Evolutionary conservation across 2,329 filamentous ascomycete genomes (phyloP).

Genomic region (Arthrobotrys megalospora): DNA sequence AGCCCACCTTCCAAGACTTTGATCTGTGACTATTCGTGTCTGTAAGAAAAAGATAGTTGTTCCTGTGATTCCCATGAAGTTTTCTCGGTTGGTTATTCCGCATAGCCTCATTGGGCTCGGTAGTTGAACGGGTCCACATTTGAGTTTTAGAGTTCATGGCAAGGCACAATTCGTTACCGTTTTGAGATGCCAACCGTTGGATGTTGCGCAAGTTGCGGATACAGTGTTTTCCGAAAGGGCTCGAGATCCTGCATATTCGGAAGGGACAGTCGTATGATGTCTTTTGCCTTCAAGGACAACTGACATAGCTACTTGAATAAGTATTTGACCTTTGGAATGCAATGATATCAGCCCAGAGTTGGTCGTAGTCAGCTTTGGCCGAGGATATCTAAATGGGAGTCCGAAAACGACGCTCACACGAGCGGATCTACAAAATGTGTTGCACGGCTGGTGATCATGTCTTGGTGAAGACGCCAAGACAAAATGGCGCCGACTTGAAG

Average conservation of each 20-base stretch:
- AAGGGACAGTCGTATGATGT: background rate
- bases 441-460: slow-evolving; percentile 16
- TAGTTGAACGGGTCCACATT: slow-evolving; percentile 14
- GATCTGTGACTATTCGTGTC: slow-evolving; percentile 8
- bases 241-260: background rate
- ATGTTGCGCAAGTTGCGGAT: slow-evolving; percentile 1
- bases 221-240: background rate
- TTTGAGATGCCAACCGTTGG: no score
- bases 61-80: background rate
- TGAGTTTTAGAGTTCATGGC: background rate
- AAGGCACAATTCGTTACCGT: background rate
- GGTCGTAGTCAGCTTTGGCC: background rate
- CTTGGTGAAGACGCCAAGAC: slow-evolving; percentile 12
- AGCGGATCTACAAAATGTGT: background rate
- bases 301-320: background rate
- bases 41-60: background rate
- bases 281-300: slow-evolving; percentile 2
- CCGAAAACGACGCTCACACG: slow-evolving; percentile 18
- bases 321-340: background rate
- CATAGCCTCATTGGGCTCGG: slow-evolving; percentile 8
- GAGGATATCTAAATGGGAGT: background rate
- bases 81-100: background rate
- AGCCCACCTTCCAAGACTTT: slow-evolving; percentile 28
- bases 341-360: slow-evolving; percentile 23
- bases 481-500: background rate